Conservation (phyloP, 306 rosid genomes). For the Hylodesmum podocarpum region DNA sequence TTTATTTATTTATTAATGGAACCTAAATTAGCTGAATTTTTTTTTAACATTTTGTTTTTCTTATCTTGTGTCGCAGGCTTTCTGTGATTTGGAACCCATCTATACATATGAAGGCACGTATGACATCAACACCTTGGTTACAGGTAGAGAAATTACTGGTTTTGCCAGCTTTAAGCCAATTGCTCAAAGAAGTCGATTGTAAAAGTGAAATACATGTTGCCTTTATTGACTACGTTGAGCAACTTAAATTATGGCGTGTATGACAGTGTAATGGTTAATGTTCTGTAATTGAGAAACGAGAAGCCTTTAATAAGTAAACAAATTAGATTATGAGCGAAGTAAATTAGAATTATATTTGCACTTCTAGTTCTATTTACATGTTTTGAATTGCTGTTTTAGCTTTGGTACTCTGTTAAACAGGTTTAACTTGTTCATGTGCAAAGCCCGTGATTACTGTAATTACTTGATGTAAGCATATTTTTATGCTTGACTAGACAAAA, state of each 20-base stretch:
- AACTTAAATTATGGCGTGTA: neutral
- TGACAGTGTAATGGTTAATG: neutral
- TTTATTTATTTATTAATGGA: neutral
- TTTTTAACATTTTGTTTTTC: neutral
- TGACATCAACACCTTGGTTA: conserved; percentile 70
- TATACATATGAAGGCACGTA: conserved; percentile 87
- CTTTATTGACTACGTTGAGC: neutral
- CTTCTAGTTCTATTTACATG: neutral
- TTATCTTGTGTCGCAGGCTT: conserved; percentile 54
- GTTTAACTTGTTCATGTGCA: neutral
- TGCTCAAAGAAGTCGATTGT: conserved; percentile 62
- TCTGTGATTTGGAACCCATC: conserved; percentile 87
- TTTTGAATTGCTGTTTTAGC: neutral
- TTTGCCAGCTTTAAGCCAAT: conserved; percentile 74
- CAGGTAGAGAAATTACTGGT: conserved; percentile 76
- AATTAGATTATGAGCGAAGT: neutral
- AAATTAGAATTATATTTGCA: neutral
- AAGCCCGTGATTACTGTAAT: no score
- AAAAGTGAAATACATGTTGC: conserved; percentile 18
- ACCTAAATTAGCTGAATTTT: neutral
- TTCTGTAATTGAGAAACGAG: neutral
- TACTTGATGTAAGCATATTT: no score
- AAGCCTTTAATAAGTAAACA: neutral
- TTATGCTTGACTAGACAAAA: no score
- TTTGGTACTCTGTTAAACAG: neutral